Conservation (phyloP, 2,329 filamentous ascomycete species). For the Metarhizium guizhouense region DNA sequence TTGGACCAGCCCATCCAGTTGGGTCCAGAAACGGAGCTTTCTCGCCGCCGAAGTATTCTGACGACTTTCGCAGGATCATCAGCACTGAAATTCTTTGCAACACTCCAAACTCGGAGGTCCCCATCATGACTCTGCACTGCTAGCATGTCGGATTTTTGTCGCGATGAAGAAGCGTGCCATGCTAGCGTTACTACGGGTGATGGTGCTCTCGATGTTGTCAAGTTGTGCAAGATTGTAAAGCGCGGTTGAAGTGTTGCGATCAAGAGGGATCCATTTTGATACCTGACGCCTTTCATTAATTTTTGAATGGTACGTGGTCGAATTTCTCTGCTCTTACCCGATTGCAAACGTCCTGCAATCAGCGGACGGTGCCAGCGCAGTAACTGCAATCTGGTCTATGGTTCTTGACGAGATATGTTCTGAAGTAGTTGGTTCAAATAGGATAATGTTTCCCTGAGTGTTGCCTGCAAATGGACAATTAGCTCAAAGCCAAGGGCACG, state of each 20-base stretch:
- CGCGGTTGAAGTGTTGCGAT: conserved; percentile 82
- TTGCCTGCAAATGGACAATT: conserved; percentile 54
- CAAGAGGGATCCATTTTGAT: conserved; percentile 88
- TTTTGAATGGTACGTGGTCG: background rate
- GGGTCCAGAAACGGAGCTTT: conserved; percentile 62
- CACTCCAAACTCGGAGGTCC: conserved; percentile 92
- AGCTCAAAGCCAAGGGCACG: background rate
- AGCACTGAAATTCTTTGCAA: conserved; percentile 67
- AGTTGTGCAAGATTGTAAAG: conserved; percentile 88
- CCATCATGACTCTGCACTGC: conserved; percentile 87
- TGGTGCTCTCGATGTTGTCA: conserved; percentile 74
- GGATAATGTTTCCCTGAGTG: conserved; percentile 80
- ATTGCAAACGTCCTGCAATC: conserved; percentile 96
- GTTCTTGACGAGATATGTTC: conserved; percentile 89
- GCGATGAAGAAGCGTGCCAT: conserved; percentile 94
- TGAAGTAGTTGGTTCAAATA: conserved; percentile 88
- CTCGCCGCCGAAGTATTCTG: conserved; percentile 71
- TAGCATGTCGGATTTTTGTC: conserved; percentile 96
- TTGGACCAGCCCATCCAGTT: conserved; percentile 99
- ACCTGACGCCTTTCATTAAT: conserved; percentile 42
- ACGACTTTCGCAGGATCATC: conserved; percentile 81
- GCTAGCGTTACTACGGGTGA: conserved; percentile 80
- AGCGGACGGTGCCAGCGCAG: conserved; percentile 77
- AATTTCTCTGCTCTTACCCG: conserved; percentile 50
- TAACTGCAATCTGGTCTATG: conserved; percentile 85